Evolutionary conservation across 768 basidiomycete genomes (phyloP).

Genomic region (Scleroderma citrinum): DNA sequence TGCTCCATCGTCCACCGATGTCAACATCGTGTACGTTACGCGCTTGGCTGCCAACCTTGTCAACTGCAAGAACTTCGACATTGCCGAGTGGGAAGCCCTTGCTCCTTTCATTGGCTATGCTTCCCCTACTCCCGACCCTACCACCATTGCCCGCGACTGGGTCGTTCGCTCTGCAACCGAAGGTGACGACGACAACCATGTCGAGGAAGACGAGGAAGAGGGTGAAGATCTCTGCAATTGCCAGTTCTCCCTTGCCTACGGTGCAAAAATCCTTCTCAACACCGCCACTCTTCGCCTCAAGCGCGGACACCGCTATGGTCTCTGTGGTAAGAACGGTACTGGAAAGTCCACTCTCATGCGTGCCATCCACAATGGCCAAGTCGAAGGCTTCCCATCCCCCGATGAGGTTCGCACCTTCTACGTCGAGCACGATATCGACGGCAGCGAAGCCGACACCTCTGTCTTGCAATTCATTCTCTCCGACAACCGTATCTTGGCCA

Average conservation of each 20-base stretch:
- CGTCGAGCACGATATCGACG: conserved; percentile 98
- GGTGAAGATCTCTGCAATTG: conserved; percentile 99
- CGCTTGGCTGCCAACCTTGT: conserved; percentile 81
- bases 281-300: conserved; percentile 95
- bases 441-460: conserved; percentile 86
- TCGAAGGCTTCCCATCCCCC: conserved; percentile 97
- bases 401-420: conserved; percentile 98
- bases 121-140: conserved; percentile 56
- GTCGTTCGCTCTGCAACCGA: conserved; percentile 85
- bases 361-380: conserved; percentile 91
- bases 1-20: conserved; percentile 52
- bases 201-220: conserved; percentile 87
- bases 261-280: conserved; percentile 97
- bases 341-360: conserved; percentile 95
- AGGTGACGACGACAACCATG: conserved; percentile 60
- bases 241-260: conserved; percentile 97
- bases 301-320: conserved; percentile 97
- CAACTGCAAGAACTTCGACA: conserved; percentile 89
- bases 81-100: conserved; percentile 80
- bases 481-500: conserved; percentile 77
- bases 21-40: conserved; percentile 63
- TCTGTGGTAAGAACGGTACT: conserved; percentile 98
- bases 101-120: conserved; percentile 71
- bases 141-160: conserved; percentile 73
- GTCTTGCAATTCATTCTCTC: conserved; percentile 82